Base-by-base conservation (phyloP, 2,329 filamentous ascomycete species). In the Fusarium buharicum region DNA sequence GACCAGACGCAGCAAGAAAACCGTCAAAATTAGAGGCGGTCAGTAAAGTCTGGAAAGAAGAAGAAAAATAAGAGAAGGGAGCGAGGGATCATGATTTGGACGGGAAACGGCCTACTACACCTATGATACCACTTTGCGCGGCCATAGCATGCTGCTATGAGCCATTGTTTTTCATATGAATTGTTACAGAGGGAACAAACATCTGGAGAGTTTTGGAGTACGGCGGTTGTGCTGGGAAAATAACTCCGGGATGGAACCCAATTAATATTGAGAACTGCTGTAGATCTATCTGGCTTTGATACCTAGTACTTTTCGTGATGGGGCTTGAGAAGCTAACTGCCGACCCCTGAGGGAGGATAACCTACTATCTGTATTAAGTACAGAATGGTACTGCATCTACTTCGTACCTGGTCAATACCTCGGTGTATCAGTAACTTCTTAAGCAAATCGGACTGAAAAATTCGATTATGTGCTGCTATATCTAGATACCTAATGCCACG, bases 121-220 rank as follows among this genome's bases (percentile, higher is more conserved):
- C 50, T 69, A 72, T 71, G 70, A 72, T 72, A 72, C 70, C 70
- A 72, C 66, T 72, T 70, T 72, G 64, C 64, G 55, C 50, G 53
- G 56, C 53, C 53, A 34, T 57, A 56, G 67, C 56, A 53, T 16
- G 47, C 61, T 55, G 53, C 58, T 62, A 55, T 45, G 50, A 43
- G 40, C 55, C 22, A 44, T 69, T 67, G 51, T 51, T 64, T 58
- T 55, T 43, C 36, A 44, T 22, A 55, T 55, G 45, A 34, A 40
- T 45, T 45, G 45, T 49, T 55, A 49, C 45, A 36, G 33, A 20
- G 37, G 46, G 31, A 43, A 44, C 43, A 50, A 43, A 46, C 45
- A 51, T 59, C 47, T 43, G 17, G 24, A 40, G 33, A 28, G 33
- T 49, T 48, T 39, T 33, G 49, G 57, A 60, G 57, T 60, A 49